A percentile compares a stretch with the other conserved stretches of the same genome.
Evolutionary conservation across 2,329 filamentous ascomycete genomes (phyloP).

Genomic region (Phaeophleospora eucalypticola): DNA sequence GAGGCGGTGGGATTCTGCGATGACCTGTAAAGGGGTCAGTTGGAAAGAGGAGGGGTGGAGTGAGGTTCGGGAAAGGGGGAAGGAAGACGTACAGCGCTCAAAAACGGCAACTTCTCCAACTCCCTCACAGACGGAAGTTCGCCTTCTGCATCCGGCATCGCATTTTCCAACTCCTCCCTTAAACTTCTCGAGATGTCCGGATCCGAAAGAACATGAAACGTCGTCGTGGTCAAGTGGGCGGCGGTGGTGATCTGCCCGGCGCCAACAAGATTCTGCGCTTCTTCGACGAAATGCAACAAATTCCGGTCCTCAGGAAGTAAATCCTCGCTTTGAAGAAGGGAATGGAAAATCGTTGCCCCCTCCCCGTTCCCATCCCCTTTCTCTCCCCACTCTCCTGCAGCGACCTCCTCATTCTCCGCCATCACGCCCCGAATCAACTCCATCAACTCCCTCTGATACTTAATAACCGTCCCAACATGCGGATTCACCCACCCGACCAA

Average conservation of each 20-base stretch:
- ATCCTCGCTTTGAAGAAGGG: neutral
- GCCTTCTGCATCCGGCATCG: slow-evolving; percentile 10
- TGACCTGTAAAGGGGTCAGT: neutral
- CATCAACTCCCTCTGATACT: no score
- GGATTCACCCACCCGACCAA: no score
- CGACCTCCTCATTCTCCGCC: neutral
- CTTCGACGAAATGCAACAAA: slow-evolving; percentile 17
- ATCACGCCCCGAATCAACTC: neutral
- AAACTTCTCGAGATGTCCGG: slow-evolving; percentile 36
- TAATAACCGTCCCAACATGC: no score
- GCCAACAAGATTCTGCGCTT: no score
- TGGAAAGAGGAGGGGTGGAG: no score
- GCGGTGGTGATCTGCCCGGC: slow-evolving; percentile 45
- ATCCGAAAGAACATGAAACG: slow-evolving; percentile 42
- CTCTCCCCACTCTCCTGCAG: neutral
- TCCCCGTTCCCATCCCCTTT: no score
- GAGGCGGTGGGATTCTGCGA: slow-evolving; percentile 19
- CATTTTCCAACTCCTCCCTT: slow-evolving; percentile 35
- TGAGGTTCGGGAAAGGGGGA: no score
- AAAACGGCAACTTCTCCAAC: slow-evolving; percentile 16
- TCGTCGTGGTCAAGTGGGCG: no score
- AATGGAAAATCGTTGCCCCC: neutral
- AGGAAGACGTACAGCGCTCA: slow-evolving; percentile 11
- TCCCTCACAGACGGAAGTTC: slow-evolving; percentile 6
- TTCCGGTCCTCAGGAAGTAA: neutral